Conservation (phyloP, 2,329 filamentous ascomycete genomes). For the Lachnellula hyalina region DNA sequence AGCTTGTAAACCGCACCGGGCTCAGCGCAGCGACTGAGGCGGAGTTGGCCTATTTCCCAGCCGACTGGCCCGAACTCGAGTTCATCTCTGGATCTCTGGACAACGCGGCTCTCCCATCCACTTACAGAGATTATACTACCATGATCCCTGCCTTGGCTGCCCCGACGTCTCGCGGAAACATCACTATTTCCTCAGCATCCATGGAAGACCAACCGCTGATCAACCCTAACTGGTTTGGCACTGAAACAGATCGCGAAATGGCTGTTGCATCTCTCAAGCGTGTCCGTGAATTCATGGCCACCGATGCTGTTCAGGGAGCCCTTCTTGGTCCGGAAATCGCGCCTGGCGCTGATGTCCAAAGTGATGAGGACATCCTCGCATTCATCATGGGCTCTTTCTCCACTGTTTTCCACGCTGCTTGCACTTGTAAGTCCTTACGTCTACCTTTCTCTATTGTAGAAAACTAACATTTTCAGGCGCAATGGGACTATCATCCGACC, state of each 20-base stretch:
- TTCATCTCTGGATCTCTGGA: neutral
- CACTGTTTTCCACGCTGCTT: too few relatives aligned
- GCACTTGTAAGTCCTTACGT: neutral
- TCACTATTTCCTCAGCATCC: neutral
- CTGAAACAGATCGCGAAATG: neutral
- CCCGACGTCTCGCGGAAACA: neutral
- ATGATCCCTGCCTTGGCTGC: neutral
- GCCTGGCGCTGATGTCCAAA: neutral
- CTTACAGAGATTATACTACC: neutral
- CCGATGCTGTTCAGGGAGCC: neutral
- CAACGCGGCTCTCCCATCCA: neutral
- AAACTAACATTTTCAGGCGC: neutral
- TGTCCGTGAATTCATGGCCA: neutral
- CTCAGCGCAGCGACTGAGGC: neutral
- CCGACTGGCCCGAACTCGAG: neutral
- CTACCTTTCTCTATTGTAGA: accelerated
- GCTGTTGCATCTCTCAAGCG: neutral
- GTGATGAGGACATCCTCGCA: neutral
- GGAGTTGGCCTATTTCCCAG: neutral
- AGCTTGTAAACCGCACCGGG: neutral
- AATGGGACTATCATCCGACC: neutral
- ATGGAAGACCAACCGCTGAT: neutral
- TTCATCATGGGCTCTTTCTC: neutral
- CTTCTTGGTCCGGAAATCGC: neutral
- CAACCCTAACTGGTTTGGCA: neutral